Evolutionary conservation across 2,329 filamentous ascomycete genomes (phyloP), one percentile per base, ranked within the genome.

Genomic region (Cladosporium sp.): DNA sequence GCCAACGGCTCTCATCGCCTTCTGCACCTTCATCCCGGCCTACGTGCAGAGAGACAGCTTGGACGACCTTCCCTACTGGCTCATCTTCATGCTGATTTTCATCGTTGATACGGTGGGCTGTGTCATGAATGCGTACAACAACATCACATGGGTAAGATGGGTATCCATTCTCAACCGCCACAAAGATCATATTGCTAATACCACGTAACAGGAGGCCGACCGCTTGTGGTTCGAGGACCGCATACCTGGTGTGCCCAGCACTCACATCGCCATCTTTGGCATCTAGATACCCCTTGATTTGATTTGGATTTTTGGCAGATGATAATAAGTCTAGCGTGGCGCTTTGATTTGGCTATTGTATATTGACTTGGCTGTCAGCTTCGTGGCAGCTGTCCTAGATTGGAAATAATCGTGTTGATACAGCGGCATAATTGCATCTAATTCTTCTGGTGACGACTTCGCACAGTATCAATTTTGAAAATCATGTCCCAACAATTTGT

Each of bases 41-140:
- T 77, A 77, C 61, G 70, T 69, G 26, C 70, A 71, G 21, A 71
- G 75, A 28, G 30, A 69, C n/a, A 65, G 67, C 55, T 66, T 70
- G 51, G 41, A 74, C 21, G 73, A 75, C 64, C 66, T 73, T 21
- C 68, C 73, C 0, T 75, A 75, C 67, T 77, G 75, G 75, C 71
- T 77, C n/a, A 54, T 77, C 26, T 77, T 75, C 66, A 61, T 77
- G 47, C 68, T 76, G 15, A 69, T 74, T 58, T 77, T 76, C 73
- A 77, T 77, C 68, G 72, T 75, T 67, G 75, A 76, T 57, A 75
- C 70, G 4, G 74, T 76, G 41, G 71, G 70, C 51, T 73, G 68
- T 54, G 74, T 77, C 61, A 76, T 77, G 74, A 77, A 77, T 67
- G 75, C 74, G 1, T 77, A 77, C 70, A 77, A 77, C 69, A 77